Evolutionary conservation across 2,329 filamentous ascomycete species (phyloP), one percentile per base, ranked within the genome.

Genomic region (Setomelanomma holmii): DNA sequence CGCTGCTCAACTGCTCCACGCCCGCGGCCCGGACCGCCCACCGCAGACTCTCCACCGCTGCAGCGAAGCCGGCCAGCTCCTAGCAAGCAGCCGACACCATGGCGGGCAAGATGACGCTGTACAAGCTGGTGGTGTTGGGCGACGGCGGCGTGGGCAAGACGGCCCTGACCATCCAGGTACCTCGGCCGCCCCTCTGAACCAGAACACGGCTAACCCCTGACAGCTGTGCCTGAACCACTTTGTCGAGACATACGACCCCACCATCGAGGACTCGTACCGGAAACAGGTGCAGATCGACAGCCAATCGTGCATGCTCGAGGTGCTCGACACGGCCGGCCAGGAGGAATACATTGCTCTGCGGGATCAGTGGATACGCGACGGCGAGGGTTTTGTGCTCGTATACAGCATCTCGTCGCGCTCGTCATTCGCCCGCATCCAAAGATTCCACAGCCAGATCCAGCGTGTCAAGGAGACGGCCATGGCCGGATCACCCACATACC

Each of bases 351-450:
- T 93, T 59, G 95, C 95, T 40, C 81, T 98, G 68, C 86, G 95
- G 71, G 95, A 98, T 75, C 95, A 98, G 80, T 98, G 93, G 93
- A 98, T 98, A 75, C 87, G 95, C 66, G 93, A 98, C 72, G 93
- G 95, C 63, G 95, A 99, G 76, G 95, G 95, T 17, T 98, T 98
- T 73, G 91, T 99, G 23, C 84, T 99, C 56, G 95, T 99, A 61
- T 98, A 99, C 82, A 96, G 92, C 80, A 98, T 99, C 78, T 96
- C 95, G 12, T 98, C 93, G 45, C 89, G 95, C 69, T 93, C 93
- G 27, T 98, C 93, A 17, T 98, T 98, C 74, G 88, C 89, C 51
- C 89, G 93, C 73, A 97, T 99, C 81, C 91, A 93, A 77, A 89
- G 90, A 70, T 98, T 98, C 75, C 91, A 98, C 78, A 89, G 93